A percentile compares a stretch with the other conserved stretches of the same genome.
Conservation (phyloP, 352 stramenopile species). For the Pilasporangium apinafurcum region DNA sequence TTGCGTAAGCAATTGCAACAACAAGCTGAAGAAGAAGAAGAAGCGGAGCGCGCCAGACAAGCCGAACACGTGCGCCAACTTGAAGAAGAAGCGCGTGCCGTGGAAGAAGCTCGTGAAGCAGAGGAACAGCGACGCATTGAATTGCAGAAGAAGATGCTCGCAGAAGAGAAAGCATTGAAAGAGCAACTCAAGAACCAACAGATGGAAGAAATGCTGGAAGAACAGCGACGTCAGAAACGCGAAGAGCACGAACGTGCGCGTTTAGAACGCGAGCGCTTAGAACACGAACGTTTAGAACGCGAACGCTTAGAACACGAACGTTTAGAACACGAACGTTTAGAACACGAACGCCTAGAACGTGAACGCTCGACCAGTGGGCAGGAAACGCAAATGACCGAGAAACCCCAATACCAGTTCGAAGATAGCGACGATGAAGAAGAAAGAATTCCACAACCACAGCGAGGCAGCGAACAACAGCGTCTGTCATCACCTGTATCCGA, state of each 20-base stretch:
- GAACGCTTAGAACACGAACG: constrained; percentile 52
- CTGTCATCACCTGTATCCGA: too few relatives aligned
- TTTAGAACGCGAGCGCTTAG: constrained; percentile 37
- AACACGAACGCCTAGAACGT: constrained; percentile 38
- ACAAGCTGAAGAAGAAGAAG: constrained; percentile 12
- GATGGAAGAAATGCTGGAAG: constrained; percentile 40
- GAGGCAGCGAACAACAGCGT: too few relatives aligned
- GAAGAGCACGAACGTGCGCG: constrained; percentile 61
- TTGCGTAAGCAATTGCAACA: constrained; percentile 16
- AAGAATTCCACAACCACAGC: too few relatives aligned
- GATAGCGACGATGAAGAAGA: constrained; percentile 27
- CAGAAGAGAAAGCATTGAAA: constrained; percentile 21
- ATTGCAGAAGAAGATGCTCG: constrained; percentile 17
- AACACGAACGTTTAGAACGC: constrained; percentile 30
- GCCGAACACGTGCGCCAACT: constrained; percentile 1
- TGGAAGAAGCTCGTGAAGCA: constrained; percentile 11
- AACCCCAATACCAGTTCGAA: constrained; percentile 22
- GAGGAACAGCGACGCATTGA: constrained; percentile 6
- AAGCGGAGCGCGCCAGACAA: constrained; percentile 10
- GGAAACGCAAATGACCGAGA: too few relatives aligned
- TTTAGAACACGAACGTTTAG: constrained; percentile 64
- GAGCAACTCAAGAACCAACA: constrained; percentile 17
- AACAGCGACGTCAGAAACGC: constrained; percentile 65
- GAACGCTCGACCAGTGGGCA: too few relatives aligned
- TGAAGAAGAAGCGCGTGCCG: not conserved